These are phyloP conservation scores for Teratosphaeria zuluensis DNA, from an alignment of 2,329 filamentous ascomycete species.

Conservation along the genomic window DNA sequence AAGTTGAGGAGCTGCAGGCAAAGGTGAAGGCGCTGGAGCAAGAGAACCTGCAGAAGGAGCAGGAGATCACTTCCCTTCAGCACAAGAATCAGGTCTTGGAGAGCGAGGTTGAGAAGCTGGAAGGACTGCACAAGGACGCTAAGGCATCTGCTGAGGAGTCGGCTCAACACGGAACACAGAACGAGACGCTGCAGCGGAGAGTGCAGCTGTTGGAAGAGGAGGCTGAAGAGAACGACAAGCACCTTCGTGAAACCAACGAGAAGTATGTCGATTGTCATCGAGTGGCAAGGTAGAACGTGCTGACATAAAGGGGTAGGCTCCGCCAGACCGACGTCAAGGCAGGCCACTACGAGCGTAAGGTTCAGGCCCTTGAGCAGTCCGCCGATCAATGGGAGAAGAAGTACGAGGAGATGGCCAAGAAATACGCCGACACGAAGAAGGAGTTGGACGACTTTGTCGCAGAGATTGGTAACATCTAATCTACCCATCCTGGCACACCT, in stretches of 20 bases:
- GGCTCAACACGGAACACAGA: conserved; percentile 73
- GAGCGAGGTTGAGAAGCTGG: conserved; percentile 83
- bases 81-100: conserved; percentile 94
- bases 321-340: conserved; percentile 99
- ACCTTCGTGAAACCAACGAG: conserved; percentile 91
- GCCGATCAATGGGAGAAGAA: conserved; percentile 94
- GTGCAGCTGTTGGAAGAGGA: conserved; percentile 96
- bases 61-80: conserved; percentile 91
- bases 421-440: conserved; percentile 74
- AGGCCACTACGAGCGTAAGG: conserved; percentile 98
- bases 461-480: conserved; percentile 88
- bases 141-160: conserved; percentile 81
- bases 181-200: conserved; percentile 83
- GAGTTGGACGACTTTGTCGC: conserved; percentile 82
- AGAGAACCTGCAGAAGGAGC: conserved; percentile 92
- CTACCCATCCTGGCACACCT: background rate
- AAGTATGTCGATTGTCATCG: conserved; percentile 58
- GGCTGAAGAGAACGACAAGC: conserved; percentile 93
- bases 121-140: conserved; percentile 69
- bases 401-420: conserved; percentile 95
- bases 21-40: conserved; percentile 88
- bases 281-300: background rate
- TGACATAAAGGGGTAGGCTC: conserved; percentile 51
- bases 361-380: conserved; percentile 85
- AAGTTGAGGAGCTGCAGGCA: conserved; percentile 76